Conservation (phyloP, 306 rosid genomes). For the Lupinus albus region DNA sequence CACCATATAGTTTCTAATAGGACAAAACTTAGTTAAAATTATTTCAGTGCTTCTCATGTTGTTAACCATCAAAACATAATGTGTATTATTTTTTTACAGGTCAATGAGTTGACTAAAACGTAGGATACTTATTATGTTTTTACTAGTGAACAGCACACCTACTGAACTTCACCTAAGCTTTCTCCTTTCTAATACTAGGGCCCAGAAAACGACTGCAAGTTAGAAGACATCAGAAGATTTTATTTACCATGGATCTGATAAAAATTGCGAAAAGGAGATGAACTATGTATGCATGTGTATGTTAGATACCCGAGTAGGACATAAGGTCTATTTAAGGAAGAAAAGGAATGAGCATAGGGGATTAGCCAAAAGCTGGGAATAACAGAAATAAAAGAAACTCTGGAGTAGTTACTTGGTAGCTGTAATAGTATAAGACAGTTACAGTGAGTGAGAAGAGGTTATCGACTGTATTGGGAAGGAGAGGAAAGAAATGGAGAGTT, state of each 20-base stretch:
- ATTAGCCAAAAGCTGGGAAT: no score
- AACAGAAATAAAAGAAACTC: no score
- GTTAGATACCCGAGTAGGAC: no score
- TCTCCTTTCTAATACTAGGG: constrained; percentile 5
- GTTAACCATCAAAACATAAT: background rate
- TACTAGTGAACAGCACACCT: background rate
- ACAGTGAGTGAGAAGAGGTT: no score
- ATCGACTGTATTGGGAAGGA: no score
- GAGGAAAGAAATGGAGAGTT: no score
- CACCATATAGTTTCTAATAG: constrained; percentile 24
- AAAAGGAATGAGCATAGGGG: no score
- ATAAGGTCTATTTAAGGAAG: no score
- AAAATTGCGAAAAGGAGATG: constrained; percentile 10
- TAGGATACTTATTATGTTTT: background rate
- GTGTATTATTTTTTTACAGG: background rate
- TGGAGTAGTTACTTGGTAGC: no score
- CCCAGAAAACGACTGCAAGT: constrained; percentile 29
- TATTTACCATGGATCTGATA: constrained; percentile 17
- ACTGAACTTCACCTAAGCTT: background rate
- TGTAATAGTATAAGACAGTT: no score
- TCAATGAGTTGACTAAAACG: background rate
- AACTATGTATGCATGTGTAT: background rate
- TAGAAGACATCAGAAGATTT: constrained; percentile 7
- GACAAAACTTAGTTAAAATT: background rate
- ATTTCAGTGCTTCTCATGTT: background rate